These are phyloP conservation scores for Microstroma glucosiphilum DNA, from an alignment of 1,284 basidiomycete species.

Conservation along the genomic window DNA sequence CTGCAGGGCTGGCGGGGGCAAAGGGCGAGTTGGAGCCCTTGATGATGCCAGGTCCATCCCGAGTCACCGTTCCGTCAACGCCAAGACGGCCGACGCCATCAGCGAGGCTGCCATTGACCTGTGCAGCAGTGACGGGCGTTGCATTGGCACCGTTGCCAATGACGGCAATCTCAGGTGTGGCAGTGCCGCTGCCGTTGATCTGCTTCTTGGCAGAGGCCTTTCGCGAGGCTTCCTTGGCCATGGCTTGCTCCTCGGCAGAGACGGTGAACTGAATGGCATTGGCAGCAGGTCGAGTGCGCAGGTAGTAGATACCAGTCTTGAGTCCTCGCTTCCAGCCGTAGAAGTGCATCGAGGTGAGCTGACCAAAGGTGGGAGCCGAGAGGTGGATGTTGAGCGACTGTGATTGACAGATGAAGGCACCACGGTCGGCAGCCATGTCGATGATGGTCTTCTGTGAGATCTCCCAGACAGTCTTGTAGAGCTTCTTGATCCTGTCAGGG, in stretches of 20 bases:
- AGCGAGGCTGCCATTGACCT: slow-evolving; percentile 1
- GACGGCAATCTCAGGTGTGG: slow-evolving; percentile 13
- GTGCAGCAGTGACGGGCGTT: not conserved
- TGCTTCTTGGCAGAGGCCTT: slow-evolving; percentile 21
- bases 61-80: slow-evolving; percentile 41
- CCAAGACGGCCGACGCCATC: slow-evolving; percentile 34
- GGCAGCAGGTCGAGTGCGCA: slow-evolving; percentile 87
- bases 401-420: slow-evolving; percentile 91
- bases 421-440: slow-evolving; percentile 95
- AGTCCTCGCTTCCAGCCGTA: slow-evolving; percentile 99
- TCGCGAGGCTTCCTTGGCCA: slow-evolving; percentile 58
- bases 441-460: slow-evolving; percentile 97
- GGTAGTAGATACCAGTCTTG: slow-evolving; percentile 81
- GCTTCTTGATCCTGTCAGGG: slow-evolving; percentile 60
- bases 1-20: slow-evolving; percentile 12
- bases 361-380: slow-evolving; percentile 81
- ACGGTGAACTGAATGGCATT: slow-evolving; percentile 98
- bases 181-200: slow-evolving; percentile 9
- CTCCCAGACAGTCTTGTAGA: slow-evolving; percentile 99
- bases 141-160: slow-evolving; percentile 14
- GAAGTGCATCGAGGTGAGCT: slow-evolving; percentile 90
- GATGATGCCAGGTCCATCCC: slow-evolving; percentile 34
- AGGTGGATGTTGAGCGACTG: slow-evolving; percentile 84
- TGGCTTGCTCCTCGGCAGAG: slow-evolving; percentile 68
- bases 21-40: not conserved